Base-by-base conservation (phyloP, 1,139 yeast genomes). In the Kurtzmaniella natalensis region DNA sequence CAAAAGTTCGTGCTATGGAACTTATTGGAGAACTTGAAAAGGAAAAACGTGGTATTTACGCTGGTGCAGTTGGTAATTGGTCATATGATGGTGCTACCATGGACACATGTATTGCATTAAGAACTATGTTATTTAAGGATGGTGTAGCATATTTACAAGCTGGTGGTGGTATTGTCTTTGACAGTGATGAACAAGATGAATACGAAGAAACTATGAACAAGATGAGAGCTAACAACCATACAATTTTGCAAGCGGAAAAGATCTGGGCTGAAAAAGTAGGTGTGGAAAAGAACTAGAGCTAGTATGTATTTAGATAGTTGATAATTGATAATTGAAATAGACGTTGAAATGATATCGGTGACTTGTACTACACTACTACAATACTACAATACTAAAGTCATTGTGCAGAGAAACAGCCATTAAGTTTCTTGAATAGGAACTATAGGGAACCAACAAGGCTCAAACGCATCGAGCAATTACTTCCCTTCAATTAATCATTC, bases 61-160 rank as follows among this genome's bases (percentile, higher is more conserved):
- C 98, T 1, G 98, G 98, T 43, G 98, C 98, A 1, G 96, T 92
- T n/a, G 98, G 98, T 8, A 84, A 85, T 57, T 92, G 96, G 96
- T 89, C 95, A 1, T 92, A 88, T 55, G 95, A 87, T 51, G 87
- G 94, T 13, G 78, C 76, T 48, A 75, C 88, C 18, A 92, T 92
- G 97, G 94, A 92, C 54, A 92, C 97, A 1, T 92, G 98, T 62
- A 92, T 92, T 54, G 98, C 98, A 0, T 69, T 92, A 47, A 76
- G 98, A 62, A 92, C 98, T 1, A 92, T 92, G 97, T 92, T 92
- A 27, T 84, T 76, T 52, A 92, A 92, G 55, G 87, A 89, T 47
- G 94, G 94, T 14, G 69, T 76, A 30, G 97, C 96, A 0, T 92
- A 88, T 52, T 70, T 92, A 47, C 98, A 92, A 66, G 97, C 98